Conservation (phyloP, 768 basidiomycete species). For the Pholiota molesta region DNA sequence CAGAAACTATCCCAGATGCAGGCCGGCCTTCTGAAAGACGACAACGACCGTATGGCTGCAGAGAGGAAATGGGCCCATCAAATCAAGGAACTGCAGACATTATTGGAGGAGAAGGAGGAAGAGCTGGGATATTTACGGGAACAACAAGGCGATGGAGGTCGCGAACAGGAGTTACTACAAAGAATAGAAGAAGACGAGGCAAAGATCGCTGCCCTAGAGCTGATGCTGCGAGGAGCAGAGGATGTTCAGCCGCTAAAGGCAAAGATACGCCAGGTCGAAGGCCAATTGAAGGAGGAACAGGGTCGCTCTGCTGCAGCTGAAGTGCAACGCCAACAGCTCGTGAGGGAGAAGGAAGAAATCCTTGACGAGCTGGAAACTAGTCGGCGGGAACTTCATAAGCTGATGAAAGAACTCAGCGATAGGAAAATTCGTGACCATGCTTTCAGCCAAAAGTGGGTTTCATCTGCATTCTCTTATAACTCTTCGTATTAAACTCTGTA, state of each 20-base stretch:
- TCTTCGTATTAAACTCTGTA: neutral
- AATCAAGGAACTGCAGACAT: slow-evolving; percentile 43
- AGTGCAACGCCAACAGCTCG: slow-evolving; percentile 45
- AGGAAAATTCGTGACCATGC: slow-evolving; percentile 26
- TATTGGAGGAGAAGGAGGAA: slow-evolving; percentile 59
- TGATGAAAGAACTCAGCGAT: slow-evolving; percentile 26
- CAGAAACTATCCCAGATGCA: slow-evolving; percentile 55
- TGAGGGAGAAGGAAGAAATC: slow-evolving; percentile 56
- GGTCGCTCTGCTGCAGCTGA: slow-evolving; percentile 43
- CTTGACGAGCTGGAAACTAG: slow-evolving; percentile 44
- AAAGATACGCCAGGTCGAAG: slow-evolving; percentile 41
- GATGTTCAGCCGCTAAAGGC: slow-evolving; percentile 40
- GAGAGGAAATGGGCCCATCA: slow-evolving; percentile 51
- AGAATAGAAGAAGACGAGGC: slow-evolving; percentile 76
- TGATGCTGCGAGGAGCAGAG: slow-evolving; percentile 44
- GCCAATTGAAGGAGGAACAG: slow-evolving; percentile 44
- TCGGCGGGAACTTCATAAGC: slow-evolving; percentile 32
- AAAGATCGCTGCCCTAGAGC: slow-evolving; percentile 62
- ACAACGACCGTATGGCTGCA: slow-evolving; percentile 61
- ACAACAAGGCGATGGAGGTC: slow-evolving; percentile 42
- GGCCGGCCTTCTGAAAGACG: slow-evolving; percentile 48
- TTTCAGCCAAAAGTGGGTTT: slow-evolving; percentile 24
- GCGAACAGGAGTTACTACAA: slow-evolving; percentile 64
- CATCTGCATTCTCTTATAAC: neutral
- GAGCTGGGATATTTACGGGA: slow-evolving; percentile 53